Conservation (phyloP, 2,329 filamentous ascomycete species). For the Salinomyces thailandicus region DNA sequence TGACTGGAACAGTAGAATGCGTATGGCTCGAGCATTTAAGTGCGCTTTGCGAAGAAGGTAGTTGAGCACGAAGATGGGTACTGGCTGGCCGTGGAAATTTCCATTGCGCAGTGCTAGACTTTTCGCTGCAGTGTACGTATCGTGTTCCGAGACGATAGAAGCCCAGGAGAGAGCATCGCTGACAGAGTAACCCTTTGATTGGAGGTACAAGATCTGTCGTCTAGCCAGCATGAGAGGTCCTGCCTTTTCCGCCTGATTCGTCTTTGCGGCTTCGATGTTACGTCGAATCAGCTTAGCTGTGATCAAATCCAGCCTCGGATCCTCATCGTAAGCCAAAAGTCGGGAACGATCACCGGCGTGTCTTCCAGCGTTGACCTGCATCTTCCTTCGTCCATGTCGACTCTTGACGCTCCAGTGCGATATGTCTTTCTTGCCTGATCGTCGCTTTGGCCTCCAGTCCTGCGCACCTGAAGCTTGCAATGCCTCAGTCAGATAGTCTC, state of each 20-base stretch:
- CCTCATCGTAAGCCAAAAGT: not conserved
- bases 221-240: constrained; percentile 5
- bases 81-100: constrained; percentile 1
- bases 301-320: constrained; percentile 10
- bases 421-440: constrained; percentile 4
- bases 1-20: constrained; percentile 7
- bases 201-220: constrained; percentile 9
- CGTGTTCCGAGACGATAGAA: constrained; percentile 11
- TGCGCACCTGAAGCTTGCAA: not conserved
- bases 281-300: constrained; percentile 12
- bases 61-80: constrained; percentile 39
- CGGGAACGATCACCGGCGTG: constrained; percentile 4
- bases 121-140: constrained; percentile 14
- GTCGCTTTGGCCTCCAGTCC: not conserved
- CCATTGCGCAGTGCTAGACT: constrained; percentile 7
- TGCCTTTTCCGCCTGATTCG: constrained; percentile 9
- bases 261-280: constrained; percentile 1
- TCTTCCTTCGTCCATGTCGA: not conserved
- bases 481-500: constrained; percentile 9
- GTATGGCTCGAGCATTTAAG: constrained; percentile 33
- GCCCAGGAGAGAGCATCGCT: constrained; percentile 19
- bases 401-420: constrained; percentile 6
- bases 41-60: constrained; percentile 36
- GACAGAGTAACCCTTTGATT: constrained; percentile 8
- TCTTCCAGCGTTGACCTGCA: constrained; percentile 3